Evolutionary conservation across 2,329 filamentous ascomycete genomes (phyloP).

Genomic region (Aspergillus arachidicola): DNA sequence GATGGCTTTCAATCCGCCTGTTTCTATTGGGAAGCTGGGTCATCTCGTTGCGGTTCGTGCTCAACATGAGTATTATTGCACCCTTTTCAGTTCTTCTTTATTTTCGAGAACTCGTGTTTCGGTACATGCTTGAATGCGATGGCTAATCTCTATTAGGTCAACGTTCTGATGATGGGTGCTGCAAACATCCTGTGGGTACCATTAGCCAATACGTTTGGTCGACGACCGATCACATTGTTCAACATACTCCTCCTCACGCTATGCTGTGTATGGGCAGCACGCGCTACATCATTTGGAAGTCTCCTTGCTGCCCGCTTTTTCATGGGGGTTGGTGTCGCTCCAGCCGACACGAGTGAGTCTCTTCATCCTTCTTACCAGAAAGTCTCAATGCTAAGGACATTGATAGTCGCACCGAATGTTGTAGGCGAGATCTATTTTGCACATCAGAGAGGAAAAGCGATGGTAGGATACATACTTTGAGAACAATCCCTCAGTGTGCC

Average conservation of each 20-base stretch:
- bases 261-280: slow-evolving; percentile 10
- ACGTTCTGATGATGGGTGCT: slow-evolving; percentile 16
- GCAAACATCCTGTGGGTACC: slow-evolving; percentile 18
- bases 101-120: not conserved
- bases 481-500: too few species aligned
- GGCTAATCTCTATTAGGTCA: slow-evolving; percentile 1
- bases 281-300: slow-evolving; percentile 9
- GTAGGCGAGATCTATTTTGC: slow-evolving; percentile 18
- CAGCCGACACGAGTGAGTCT: slow-evolving; percentile 13
- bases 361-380: not conserved
- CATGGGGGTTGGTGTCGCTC: slow-evolving; percentile 15
- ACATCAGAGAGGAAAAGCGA: slow-evolving; percentile 12
- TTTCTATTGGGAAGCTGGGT: slow-evolving; percentile 10
- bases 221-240: slow-evolving; percentile 8
- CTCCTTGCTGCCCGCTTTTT: slow-evolving; percentile 15
- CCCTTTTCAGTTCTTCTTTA: not conserved
- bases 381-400: not conserved
- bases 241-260: slow-evolving; percentile 11
- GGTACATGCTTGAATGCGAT: not conserved
- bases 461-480: not conserved
- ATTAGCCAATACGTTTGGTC: slow-evolving; percentile 15
- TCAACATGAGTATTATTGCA: not conserved
- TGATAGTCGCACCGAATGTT: slow-evolving; percentile 12
- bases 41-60: slow-evolving; percentile 14
- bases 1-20: slow-evolving; percentile 14